A percentile compares a stretch with the other conserved stretches of the same genome.
Conservation (phyloP, 2,329 filamentous ascomycete species). For the Triangularia verruculosa region DNA sequence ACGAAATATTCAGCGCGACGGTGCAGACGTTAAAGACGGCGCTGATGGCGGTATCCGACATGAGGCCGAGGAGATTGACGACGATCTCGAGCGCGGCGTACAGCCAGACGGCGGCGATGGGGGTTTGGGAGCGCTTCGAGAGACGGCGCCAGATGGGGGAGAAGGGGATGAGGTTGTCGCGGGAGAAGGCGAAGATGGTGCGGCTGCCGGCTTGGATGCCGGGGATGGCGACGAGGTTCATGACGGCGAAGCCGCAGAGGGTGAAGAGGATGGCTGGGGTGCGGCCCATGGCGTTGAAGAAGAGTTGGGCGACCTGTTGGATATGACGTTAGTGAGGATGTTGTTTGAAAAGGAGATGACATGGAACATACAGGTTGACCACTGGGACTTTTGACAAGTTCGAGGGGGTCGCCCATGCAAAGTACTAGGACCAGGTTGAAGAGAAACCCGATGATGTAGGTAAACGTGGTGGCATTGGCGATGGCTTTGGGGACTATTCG, state of each 20-base stretch:
- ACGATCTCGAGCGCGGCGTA: conserved; percentile 48
- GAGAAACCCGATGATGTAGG: conserved; percentile 50
- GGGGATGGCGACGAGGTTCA: conserved; percentile 55
- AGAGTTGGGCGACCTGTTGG: conserved; percentile 49
- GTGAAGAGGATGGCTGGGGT: conserved; percentile 52
- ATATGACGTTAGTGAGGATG: conserved; percentile 18
- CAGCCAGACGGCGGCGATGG: conserved; percentile 53
- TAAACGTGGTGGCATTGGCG: conserved; percentile 50
- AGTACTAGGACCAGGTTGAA: conserved; percentile 56
- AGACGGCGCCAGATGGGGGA: conserved; percentile 47
- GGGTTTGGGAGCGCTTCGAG: conserved; percentile 44
- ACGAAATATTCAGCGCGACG: conserved; percentile 49
- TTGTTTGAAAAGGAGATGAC: background rate
- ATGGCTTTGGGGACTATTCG: conserved; percentile 49
- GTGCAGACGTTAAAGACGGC: conserved; percentile 54
- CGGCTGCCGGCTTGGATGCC: conserved; percentile 50
- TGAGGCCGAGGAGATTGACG: conserved; percentile 55
- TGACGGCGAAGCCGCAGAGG: conserved; percentile 51
- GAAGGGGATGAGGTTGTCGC: conserved; percentile 46
- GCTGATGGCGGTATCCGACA: conserved; percentile 47
- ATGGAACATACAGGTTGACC: conserved; percentile 40
- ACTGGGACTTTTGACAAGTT: conserved; percentile 42
- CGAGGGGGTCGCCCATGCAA: conserved; percentile 47
- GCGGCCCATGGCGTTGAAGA: conserved; percentile 53
- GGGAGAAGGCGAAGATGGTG: conserved; percentile 51